Percentiles rank a stretch among this genome's conserved stretches.
phyloP scores from a whole-genome alignment of 2,329 filamentous ascomycete genomes.

The Hypoxylon sp. region DNA sequence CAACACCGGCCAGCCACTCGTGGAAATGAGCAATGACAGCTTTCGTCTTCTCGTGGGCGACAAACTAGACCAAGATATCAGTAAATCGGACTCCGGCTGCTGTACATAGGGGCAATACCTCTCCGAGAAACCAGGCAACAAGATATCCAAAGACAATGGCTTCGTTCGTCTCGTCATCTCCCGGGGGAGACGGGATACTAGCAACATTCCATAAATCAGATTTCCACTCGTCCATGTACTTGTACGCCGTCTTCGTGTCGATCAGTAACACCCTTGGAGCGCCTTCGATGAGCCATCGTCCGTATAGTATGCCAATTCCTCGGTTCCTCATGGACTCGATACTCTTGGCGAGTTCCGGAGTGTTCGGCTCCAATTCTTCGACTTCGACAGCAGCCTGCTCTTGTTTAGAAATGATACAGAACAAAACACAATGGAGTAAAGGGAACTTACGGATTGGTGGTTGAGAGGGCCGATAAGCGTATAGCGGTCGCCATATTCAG shows the following conservation, averaged over 20 bases:
- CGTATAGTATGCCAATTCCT: constrained; percentile 90
- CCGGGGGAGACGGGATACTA: constrained; percentile 91
- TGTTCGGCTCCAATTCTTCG: constrained; percentile 87
- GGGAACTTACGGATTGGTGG: constrained; percentile 78
- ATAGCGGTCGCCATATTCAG: constrained; percentile 98
- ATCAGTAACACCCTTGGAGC: constrained; percentile 94
- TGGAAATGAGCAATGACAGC: constrained; percentile 99
- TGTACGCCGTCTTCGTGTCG: constrained; percentile 93
- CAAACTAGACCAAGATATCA: constrained; percentile 71
- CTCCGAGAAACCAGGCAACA: constrained; percentile 97
- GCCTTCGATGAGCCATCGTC: constrained; percentile 96
- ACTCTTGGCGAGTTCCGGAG: constrained; percentile 81
- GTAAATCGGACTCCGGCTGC: constrained; percentile 14
- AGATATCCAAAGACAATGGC: constrained; percentile 97
- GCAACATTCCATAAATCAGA: constrained; percentile 92
- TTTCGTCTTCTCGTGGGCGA: constrained; percentile 89
- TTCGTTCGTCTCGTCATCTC: constrained; percentile 96
- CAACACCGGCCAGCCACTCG: constrained; percentile 97
- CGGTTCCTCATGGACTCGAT: constrained; percentile 94
- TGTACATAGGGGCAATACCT: constrained; percentile 68
- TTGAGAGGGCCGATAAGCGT: constrained; percentile 96
- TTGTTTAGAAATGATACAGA: constrained; percentile 30
- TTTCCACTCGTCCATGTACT: constrained; percentile 96
- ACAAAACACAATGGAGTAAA: constrained; percentile 35
- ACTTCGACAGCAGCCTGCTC: constrained; percentile 93